Evolutionary conservation across 208 protist genomes (phyloP).

Genomic region (Phytomonas sp.): DNA sequence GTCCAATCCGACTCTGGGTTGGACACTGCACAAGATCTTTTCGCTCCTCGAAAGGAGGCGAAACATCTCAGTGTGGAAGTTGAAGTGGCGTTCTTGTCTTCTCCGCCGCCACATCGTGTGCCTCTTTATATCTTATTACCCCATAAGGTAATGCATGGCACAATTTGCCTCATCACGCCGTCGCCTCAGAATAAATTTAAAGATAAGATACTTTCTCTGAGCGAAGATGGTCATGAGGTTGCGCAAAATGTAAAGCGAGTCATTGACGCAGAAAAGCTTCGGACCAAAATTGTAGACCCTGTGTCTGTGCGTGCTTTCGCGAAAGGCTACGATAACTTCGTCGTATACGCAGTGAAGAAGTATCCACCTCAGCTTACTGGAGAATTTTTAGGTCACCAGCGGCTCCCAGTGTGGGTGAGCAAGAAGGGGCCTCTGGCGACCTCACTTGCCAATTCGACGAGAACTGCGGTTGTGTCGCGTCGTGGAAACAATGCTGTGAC

Average conservation of each 20-base stretch:
- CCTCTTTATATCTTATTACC: constrained; percentile 74
- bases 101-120: constrained; percentile 68
- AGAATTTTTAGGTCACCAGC: constrained; percentile 80
- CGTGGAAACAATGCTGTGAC: constrained; percentile 70
- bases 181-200: constrained; percentile 73
- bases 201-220: constrained; percentile 57
- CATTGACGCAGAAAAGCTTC: constrained; percentile 78
- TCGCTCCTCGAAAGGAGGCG: constrained; percentile 26
- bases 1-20: constrained; percentile 21
- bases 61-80: constrained; percentile 42
- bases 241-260: constrained; percentile 74
- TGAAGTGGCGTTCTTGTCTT: constrained; percentile 63
- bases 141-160: constrained; percentile 51
- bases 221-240: constrained; percentile 49
- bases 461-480: constrained; percentile 68
- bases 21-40: constrained; percentile 17
- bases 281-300: constrained; percentile 58
- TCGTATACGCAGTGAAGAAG: constrained; percentile 61
- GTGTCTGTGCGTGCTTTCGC: constrained; percentile 74
- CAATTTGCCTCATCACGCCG: constrained; percentile 76
- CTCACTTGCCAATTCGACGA: constrained; percentile 29
- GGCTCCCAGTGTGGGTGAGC: constrained; percentile 66
- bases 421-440: constrained; percentile 38
- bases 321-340: constrained; percentile 83
- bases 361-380: constrained; percentile 77